Evolutionary conservation across 2,329 filamentous ascomycete genomes (phyloP), one percentile per base, ranked within the genome.

Genomic region (Alternaria rosae): DNA sequence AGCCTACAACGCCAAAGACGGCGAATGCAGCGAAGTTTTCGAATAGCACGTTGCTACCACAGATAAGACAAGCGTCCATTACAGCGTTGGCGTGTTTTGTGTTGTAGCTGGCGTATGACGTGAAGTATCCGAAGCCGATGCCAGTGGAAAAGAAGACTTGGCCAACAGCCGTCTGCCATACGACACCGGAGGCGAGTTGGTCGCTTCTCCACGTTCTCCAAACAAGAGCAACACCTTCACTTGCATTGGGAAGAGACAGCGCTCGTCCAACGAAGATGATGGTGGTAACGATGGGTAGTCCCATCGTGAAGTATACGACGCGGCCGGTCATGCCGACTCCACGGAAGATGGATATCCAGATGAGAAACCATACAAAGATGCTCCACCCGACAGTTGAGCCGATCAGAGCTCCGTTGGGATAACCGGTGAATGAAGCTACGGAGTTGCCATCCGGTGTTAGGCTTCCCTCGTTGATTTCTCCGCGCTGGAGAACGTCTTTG

Each of bases 291-390:
- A 88, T 86, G 0, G 86, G 86, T 6, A 88, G 71, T 1, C 85
- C 85, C 85, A 88, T 88, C n/a, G 86, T 88, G 73, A 86, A 86
- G 76, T 88, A 88, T 6, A 87, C 86, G 10, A 87, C 86, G 6
- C 86, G 82, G 2, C 86, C 86, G 2, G 86, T 88, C 61, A 87
- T 72, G 0, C 85, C 85, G 20, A 88, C 85, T 7, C 87, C 84
- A 35, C 85, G 83, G 74, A 88, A 87, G 67, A 89, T 87, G 66
- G 84, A 86, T 42, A 88, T 66, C 85, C 86, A 88, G 66, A 88
- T 83, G 1, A 88, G 73, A 70, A 88, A 86, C 85, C 86, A 87
- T 60, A 85, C 84, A 67, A 88, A 88, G 17, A 82, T 80, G 42
- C 81, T 84, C 86, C 86, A 88, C 11, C 83, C 86, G 3, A 86